Evolutionary conservation across 1,139 yeast species (phyloP).

Genomic region (Saccharomycopsis phalli): DNA sequence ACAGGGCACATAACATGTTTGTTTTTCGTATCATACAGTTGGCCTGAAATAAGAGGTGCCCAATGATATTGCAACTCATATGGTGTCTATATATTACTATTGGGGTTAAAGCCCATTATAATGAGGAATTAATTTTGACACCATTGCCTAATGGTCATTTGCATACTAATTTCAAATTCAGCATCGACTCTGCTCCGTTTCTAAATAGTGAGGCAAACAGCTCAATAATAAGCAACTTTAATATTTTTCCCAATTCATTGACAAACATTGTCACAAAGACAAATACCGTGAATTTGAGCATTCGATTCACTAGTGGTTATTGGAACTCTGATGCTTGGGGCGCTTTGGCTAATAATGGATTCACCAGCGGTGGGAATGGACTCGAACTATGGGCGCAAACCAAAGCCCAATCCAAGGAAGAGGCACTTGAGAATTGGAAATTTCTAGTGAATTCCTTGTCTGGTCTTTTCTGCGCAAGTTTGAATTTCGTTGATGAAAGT

Average conservation of each 20-base stretch:
- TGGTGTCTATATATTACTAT: too few species aligned
- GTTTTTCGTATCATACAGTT: too few species aligned
- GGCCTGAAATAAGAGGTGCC: too few species aligned
- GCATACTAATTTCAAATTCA: conserved; percentile 60
- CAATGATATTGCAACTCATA: too few species aligned
- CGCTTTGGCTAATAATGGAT: conserved; percentile 62
- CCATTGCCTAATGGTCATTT: conserved; percentile 68
- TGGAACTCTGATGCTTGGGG: conserved; percentile 95
- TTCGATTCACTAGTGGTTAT: conserved; percentile 89
- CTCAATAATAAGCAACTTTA: conserved; percentile 41
- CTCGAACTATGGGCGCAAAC: conserved; percentile 88
- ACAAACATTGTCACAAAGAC: conserved; percentile 69
- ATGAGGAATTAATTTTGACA: conserved; percentile 48
- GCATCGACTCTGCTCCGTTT: conserved; percentile 44
- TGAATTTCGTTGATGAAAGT: conserved; percentile 76
- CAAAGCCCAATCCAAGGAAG: conserved; percentile 48
- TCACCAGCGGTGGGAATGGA: conserved; percentile 83
- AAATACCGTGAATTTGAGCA: conserved; percentile 64
- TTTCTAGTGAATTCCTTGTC: conserved; percentile 67
- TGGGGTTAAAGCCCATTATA: conserved; percentile 4
- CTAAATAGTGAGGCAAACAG: conserved; percentile 26
- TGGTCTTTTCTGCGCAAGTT: conserved; percentile 91
- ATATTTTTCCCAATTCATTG: conserved; percentile 69
- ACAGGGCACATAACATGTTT: too few species aligned
- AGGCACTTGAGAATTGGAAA: conserved; percentile 62